Percentiles rank a stretch among this genome's conserved stretches.
phyloP scores from a whole-genome alignment of 2,329 filamentous ascomycete genomes.

The Ceratocystis variospora region DNA sequence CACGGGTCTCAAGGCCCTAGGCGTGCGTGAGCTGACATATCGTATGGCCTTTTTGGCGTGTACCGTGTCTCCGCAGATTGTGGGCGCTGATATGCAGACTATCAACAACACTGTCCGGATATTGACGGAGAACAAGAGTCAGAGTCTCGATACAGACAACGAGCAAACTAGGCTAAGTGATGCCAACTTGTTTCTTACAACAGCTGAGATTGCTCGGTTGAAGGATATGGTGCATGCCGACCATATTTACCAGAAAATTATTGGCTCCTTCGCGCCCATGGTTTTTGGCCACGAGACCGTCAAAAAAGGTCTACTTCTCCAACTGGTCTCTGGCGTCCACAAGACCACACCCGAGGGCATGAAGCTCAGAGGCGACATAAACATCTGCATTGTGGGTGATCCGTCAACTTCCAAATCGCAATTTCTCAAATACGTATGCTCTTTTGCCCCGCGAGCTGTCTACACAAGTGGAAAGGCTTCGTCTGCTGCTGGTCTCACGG shows the following conservation, averaged over 20 bases:
- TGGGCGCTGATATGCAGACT: constrained; percentile 53
- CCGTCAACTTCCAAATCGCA: constrained; percentile 96
- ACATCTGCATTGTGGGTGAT: constrained; percentile 96
- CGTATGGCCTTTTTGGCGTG: constrained; percentile 91
- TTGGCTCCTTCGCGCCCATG: constrained; percentile 89
- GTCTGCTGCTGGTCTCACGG: constrained; percentile 91
- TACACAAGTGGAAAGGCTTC: constrained; percentile 98
- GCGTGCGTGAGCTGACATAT: constrained; percentile 90
- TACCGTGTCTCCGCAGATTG: constrained; percentile 70
- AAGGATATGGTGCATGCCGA: constrained; percentile 88
- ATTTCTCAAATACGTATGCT: constrained; percentile 95
- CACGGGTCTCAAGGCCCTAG: constrained; percentile 76
- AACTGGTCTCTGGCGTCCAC: constrained; percentile 88
- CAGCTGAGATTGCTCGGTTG: constrained; percentile 81
- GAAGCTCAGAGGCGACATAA: constrained; percentile 91
- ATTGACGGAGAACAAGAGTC: constrained; percentile 67
- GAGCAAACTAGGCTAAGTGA: constrained; percentile 6
- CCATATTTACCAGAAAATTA: constrained; percentile 83
- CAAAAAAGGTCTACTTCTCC: constrained; percentile 88
- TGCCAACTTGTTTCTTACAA: constrained; percentile 32
- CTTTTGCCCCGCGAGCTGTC: constrained; percentile 87
- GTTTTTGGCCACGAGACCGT: constrained; percentile 96
- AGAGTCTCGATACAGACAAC: constrained; percentile 24
- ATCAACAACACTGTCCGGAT: constrained; percentile 18
- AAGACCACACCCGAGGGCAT: constrained; percentile 90